Percentiles rank a stretch among this genome's conserved stretches.
Conservation (phyloP, 2,329 filamentous ascomycete species). For the Drechslera avenae region DNA sequence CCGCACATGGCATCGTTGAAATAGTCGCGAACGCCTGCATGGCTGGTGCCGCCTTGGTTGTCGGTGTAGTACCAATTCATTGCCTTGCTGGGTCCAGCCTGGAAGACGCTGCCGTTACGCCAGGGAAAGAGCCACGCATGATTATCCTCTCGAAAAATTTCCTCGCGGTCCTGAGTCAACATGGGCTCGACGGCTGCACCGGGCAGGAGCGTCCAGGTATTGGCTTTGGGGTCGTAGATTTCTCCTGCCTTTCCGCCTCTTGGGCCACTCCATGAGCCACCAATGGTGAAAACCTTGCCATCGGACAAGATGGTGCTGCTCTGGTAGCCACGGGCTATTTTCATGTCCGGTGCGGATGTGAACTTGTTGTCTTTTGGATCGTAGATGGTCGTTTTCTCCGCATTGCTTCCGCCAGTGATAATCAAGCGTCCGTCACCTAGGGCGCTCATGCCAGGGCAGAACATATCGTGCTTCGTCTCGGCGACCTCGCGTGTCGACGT, state of each 20-base stretch:
- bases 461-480: constrained; percentile 31
- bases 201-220: constrained; percentile 22
- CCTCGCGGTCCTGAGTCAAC: constrained; percentile 24
- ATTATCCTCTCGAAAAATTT: constrained; percentile 24
- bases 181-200: constrained; percentile 24
- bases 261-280: constrained; percentile 23
- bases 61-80: constrained; percentile 62
- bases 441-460: constrained; percentile 27
- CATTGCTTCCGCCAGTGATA: constrained; percentile 27
- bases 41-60: constrained; percentile 47
- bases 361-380: constrained; percentile 20
- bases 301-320: constrained; percentile 22
- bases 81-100: constrained; percentile 57
- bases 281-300: constrained; percentile 27
- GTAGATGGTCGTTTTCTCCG: constrained; percentile 25
- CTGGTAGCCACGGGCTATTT: constrained; percentile 24
- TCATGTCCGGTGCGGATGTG: constrained; percentile 20
- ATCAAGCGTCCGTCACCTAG: constrained; percentile 23
- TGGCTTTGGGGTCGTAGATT: constrained; percentile 18
- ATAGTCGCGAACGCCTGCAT: constrained; percentile 52
- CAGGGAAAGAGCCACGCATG: constrained; percentile 30
- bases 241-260: constrained; percentile 23
- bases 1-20: constrained; percentile 49
- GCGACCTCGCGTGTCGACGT: constrained; percentile 21
- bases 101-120: constrained; percentile 50